Evolutionary conservation across 2,329 filamentous ascomycete species (phyloP).

Genomic region (Penicillium sp.): DNA sequence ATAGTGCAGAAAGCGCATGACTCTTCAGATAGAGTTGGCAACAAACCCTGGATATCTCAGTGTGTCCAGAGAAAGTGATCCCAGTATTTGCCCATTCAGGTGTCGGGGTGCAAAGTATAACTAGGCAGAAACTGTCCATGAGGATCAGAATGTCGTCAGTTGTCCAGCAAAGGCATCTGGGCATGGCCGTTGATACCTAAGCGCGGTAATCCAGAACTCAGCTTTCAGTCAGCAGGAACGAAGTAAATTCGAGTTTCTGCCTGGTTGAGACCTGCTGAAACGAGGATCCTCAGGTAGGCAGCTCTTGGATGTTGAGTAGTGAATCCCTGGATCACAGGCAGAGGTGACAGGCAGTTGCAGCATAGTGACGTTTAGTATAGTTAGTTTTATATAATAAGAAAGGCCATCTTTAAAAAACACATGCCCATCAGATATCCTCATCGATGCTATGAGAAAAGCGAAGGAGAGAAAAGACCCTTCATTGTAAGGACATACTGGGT

Average conservation of each 20-base stretch:
- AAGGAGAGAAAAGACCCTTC: not conserved
- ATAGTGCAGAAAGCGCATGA: not conserved
- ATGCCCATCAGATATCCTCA: too few relatives aligned
- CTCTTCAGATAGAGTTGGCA: not conserved
- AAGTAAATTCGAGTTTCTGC: too few relatives aligned
- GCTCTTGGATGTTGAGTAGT: not conserved
- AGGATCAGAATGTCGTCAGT: conserved; percentile 6
- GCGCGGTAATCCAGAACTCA: not conserved
- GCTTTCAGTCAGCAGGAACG: too few relatives aligned
- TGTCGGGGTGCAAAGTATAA: not conserved
- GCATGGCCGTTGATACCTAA: not conserved
- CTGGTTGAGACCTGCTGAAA: too few relatives aligned
- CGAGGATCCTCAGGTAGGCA: too few relatives aligned
- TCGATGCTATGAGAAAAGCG: too few relatives aligned
- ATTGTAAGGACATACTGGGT: not conserved
- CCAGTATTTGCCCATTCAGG: not conserved
- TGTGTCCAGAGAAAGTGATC: not conserved
- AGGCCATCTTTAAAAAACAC: too few relatives aligned
- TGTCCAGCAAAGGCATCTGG: not conserved
- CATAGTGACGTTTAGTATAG: conserved; percentile 2
- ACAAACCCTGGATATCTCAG: not conserved
- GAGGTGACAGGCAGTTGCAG: not conserved
- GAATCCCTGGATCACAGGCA: not conserved
- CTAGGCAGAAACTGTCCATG: not conserved
- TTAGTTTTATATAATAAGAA: not conserved